Evolutionary conservation across 257 asterid species (phyloP), one percentile per base, ranked within the genome.

Genomic region (Penstemon newberryi): DNA sequence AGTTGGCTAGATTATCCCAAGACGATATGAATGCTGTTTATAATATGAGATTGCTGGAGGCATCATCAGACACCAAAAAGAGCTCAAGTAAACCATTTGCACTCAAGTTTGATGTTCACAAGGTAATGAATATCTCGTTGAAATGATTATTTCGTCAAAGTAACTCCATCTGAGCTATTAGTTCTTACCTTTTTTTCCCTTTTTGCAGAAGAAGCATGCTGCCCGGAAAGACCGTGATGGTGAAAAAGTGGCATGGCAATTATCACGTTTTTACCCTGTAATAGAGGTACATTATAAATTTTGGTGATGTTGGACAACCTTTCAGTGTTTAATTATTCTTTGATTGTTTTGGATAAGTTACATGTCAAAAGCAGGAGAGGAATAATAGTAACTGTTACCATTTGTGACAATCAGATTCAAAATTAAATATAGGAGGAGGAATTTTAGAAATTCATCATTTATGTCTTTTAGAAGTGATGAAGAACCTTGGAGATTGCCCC

Each of bases 191-290:
- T 7, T 56, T 18, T 65, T 54, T 59, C 25, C 60, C 75, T 75
- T 61, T 60, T 73, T 80, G 63, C 91, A 90, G 99, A 90, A 87
- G 79, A 94, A 86, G 80, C 96, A 84, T 56, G 92, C 85, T 65
- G 79, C 86, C 62, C 91, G 99, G 75, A 94, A 91, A 84, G 99
- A 94, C 56, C 89, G 97, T 42, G 75, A 87, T 66, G 93, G 87
- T 79, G 96, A 83, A 80, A 96, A 84, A 80, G 83, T 77, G 58
- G 60, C 73, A 2, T 94, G 99, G 99, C 96, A 90, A 60, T 71
- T 90, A 64, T 89, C 97, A 64, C 99, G 99, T 61, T 94, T 94
- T 80, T 94, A 87, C 85, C 99, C 99, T 6, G 73, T 94, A 72
- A 83, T 94, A 69, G 99, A 94, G 96, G 99, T 94, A 78, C n/a